phyloP scores from a whole-genome alignment of 805 yeast genomes.

The Yarrowia keelungensis region DNA sequence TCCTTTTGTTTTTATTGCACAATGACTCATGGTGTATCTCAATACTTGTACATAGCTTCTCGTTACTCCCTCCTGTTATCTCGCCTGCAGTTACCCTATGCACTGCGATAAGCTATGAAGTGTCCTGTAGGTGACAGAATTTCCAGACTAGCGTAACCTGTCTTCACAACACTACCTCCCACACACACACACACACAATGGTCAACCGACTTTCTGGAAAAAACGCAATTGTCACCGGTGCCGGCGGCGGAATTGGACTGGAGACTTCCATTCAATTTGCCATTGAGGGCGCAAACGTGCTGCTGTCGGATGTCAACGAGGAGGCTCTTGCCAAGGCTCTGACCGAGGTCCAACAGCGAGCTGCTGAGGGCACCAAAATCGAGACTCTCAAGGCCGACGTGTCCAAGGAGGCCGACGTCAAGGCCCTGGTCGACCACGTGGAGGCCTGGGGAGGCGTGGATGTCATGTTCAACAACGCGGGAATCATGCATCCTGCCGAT shows the following conservation, averaged over 20 bases:
- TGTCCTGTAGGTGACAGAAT: no score
- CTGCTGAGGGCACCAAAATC: slow-evolving; percentile 78
- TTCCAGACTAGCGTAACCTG: no score
- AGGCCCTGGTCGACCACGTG: slow-evolving; percentile 57
- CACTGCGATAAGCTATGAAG: no score
- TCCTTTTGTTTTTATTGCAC: no score
- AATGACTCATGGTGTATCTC: no score
- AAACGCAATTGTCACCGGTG: slow-evolving; percentile 59
- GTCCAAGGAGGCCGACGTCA: slow-evolving; percentile 49
- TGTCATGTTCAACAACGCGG: slow-evolving; percentile 88
- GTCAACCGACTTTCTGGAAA: slow-evolving; percentile 50
- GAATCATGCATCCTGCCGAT: slow-evolving; percentile 57
- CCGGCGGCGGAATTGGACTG: slow-evolving; percentile 53
- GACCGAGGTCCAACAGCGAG: slow-evolving; percentile 69
- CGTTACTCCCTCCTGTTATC: no score
- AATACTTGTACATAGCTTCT: no score
- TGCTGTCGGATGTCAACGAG: slow-evolving; percentile 74
- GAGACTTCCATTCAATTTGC: slow-evolving; percentile 74
- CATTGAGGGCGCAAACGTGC: slow-evolving; percentile 86
- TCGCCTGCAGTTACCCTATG: no score
- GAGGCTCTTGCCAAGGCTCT: slow-evolving; percentile 61
- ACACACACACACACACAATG: slow-evolving; percentile 31
- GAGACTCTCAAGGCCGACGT: slow-evolving; percentile 47
- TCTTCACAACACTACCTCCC: no score
- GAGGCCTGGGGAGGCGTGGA: slow-evolving; percentile 80